Evolutionary conservation across 192 early-diverging fungal species (phyloP).

Genomic region (Coemansia sp.): DNA sequence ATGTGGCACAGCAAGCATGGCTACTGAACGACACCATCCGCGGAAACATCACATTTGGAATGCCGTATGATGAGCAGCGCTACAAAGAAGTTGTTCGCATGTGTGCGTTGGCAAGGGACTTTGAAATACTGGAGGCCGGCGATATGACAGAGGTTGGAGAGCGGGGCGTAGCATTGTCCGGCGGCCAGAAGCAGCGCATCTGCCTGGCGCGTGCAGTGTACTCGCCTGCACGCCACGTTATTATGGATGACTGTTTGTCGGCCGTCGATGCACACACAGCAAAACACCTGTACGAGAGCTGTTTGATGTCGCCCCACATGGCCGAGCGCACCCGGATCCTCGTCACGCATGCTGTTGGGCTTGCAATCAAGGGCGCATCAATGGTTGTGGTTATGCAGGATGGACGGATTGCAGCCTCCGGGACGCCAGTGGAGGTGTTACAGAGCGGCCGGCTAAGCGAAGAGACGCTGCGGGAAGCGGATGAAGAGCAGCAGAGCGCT

Average conservation of each 20-base stretch:
- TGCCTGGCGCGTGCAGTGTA: constrained; percentile 87
- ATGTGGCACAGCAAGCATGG: constrained; percentile 82
- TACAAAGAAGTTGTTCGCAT: constrained; percentile 80
- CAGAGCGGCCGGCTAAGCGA: constrained; percentile 40
- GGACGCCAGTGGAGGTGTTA: constrained; percentile 50
- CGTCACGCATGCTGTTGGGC: constrained; percentile 88
- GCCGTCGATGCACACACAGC: constrained; percentile 97
- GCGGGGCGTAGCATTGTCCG: constrained; percentile 80
- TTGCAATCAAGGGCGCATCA: constrained; percentile 60
- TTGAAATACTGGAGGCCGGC: constrained; percentile 80
- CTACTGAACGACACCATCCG: constrained; percentile 73
- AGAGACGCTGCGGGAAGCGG: constrained; percentile 28
- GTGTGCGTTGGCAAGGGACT: constrained; percentile 81
- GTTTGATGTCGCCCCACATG: constrained; percentile 69
- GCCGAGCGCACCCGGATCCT: constrained; percentile 76
- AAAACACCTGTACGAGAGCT: constrained; percentile 77
- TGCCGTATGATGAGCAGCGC: constrained; percentile 67
- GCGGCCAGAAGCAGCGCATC: constrained; percentile 87
- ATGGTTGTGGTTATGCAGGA: constrained; percentile 68
- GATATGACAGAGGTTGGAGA: constrained; percentile 94
- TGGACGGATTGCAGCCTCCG: constrained; percentile 60
- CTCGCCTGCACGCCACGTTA: constrained; percentile 63
- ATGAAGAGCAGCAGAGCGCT: constrained; percentile 34
- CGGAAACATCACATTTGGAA: constrained; percentile 89
- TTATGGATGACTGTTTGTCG: constrained; percentile 90